Percentiles rank a stretch among this genome's conserved stretches.
Conservation (phyloP, 371 early-diverging fungal genomes). For the Basidiobolus meristosporus region DNA sequence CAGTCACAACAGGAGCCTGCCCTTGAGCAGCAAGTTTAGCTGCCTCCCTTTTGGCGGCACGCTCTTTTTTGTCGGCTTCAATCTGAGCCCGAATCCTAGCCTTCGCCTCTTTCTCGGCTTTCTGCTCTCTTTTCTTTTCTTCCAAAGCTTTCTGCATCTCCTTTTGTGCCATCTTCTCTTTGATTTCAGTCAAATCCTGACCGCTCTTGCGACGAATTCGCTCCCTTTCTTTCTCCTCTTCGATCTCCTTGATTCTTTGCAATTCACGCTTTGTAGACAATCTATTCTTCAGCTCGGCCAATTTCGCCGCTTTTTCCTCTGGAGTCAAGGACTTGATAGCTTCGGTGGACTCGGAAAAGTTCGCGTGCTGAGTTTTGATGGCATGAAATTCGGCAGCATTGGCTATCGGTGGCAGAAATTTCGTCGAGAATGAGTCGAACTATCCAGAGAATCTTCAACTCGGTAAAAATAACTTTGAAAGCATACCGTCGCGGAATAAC, state of each 20-base stretch:
- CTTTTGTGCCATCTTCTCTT: conserved; percentile 45
- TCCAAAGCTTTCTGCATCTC: conserved; percentile 57
- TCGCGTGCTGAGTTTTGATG: conserved; percentile 54
- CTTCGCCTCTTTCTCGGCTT: conserved; percentile 52
- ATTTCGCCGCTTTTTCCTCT: conserved; percentile 62
- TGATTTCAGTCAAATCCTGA: conserved; percentile 49
- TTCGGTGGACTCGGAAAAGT: conserved; percentile 72
- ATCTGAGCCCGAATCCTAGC: conserved; percentile 68
- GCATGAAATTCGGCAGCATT: conserved; percentile 68
- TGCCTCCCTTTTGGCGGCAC: conserved; percentile 30
- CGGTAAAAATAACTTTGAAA: neutral
- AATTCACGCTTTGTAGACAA: conserved; percentile 46
- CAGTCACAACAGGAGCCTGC: neutral
- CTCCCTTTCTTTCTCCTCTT: conserved; percentile 49
- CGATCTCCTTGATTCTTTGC: conserved; percentile 36
- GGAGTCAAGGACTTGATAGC: conserved; percentile 70
- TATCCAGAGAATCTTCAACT: neutral
- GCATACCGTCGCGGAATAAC: conserved; percentile 49
- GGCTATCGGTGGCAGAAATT: conserved; percentile 12
- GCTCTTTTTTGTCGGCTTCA: conserved; percentile 62
- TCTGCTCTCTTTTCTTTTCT: conserved; percentile 56
- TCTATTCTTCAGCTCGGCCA: conserved; percentile 51
- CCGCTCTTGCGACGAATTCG: conserved; percentile 64
- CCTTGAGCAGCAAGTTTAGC: neutral
- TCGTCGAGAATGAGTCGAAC: neutral